These are phyloP conservation scores for Fonsecaea monophora DNA, from an alignment of 2,329 filamentous ascomycete species.

Conservation along the genomic window DNA sequence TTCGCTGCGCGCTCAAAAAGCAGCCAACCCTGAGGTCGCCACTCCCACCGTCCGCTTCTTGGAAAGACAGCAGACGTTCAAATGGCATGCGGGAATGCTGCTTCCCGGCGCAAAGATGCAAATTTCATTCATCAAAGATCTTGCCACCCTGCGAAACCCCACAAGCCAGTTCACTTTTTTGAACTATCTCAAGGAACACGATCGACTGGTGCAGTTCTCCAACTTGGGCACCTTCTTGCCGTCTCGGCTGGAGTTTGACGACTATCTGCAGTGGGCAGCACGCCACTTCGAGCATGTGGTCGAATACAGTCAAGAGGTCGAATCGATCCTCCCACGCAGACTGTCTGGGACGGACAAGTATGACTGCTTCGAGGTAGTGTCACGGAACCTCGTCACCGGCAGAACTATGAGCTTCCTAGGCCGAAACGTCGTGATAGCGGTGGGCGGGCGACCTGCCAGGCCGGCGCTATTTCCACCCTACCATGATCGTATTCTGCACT, in stretches of 20 bases:
- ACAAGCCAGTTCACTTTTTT: constrained; percentile 92
- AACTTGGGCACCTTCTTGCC: constrained; percentile 90
- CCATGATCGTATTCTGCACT: constrained; percentile 81
- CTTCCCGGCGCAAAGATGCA: constrained; percentile 95
- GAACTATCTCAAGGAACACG: constrained; percentile 86
- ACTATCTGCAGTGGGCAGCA: constrained; percentile 94
- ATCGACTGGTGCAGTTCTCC: constrained; percentile 85
- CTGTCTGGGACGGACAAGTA: constrained; percentile 46
- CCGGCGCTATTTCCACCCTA: constrained; percentile 72
- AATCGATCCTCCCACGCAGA: constrained; percentile 69
- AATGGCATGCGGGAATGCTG: constrained; percentile 96
- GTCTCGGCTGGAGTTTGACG: constrained; percentile 86
- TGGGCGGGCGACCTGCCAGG: constrained; percentile 72
- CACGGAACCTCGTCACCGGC: constrained; percentile 63
- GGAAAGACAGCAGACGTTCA: constrained; percentile 81
- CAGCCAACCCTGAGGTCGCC: constrained; percentile 50
- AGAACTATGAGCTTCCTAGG: constrained; percentile 50
- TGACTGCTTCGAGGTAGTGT: constrained; percentile 71
- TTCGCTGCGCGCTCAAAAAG: constrained; percentile 45
- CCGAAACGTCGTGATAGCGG: constrained; percentile 66
- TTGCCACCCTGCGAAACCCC: constrained; percentile 87
- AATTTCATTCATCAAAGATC: constrained; percentile 95
- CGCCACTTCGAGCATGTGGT: constrained; percentile 76
- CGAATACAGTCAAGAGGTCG: constrained; percentile 77
- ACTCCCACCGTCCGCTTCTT: constrained; percentile 81